Evolutionary conservation across 805 yeast species (phyloP).

Genomic region (Candida alai): DNA sequence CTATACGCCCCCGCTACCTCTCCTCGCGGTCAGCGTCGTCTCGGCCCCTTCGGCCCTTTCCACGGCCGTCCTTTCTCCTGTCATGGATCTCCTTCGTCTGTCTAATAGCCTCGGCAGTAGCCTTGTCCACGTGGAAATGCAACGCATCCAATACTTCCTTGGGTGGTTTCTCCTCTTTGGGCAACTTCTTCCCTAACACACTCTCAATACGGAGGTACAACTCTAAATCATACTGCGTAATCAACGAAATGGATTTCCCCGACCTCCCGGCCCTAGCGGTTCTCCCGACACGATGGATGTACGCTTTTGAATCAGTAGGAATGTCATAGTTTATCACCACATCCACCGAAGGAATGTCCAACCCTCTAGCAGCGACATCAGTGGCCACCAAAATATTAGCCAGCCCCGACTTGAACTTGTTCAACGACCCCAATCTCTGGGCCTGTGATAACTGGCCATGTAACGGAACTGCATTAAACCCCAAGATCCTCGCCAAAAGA

Average conservation of each 20-base stretch:
- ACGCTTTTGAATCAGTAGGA: slow-evolving; percentile 81
- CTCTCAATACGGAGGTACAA: slow-evolving; percentile 83
- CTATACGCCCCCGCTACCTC: slow-evolving; percentile 15
- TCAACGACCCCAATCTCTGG: slow-evolving; percentile 77
- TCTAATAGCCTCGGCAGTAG: slow-evolving; percentile 83
- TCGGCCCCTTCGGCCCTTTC: slow-evolving; percentile 14
- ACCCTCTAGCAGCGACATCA: slow-evolving; percentile 86
- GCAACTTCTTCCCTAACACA: slow-evolving; percentile 77
- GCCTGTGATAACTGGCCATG: slow-evolving; percentile 90
- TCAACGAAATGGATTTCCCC: slow-evolving; percentile 81
- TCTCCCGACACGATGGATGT: slow-evolving; percentile 88
- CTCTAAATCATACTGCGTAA: slow-evolving; percentile 93
- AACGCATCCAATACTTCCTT: slow-evolving; percentile 72
- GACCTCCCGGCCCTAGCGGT: slow-evolving; percentile 93
- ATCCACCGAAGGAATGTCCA: slow-evolving; percentile 79
- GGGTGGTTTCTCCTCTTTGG: slow-evolving; percentile 73
- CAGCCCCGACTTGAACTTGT: slow-evolving; percentile 71
- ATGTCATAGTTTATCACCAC: slow-evolving; percentile 74
- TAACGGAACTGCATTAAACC: slow-evolving; percentile 86
- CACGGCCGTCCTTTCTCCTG: slow-evolving; percentile 25
- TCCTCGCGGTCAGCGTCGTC: slow-evolving; percentile 38
- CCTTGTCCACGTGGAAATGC: slow-evolving; percentile 86
- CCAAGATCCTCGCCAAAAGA: slow-evolving; percentile 70
- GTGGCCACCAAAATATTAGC: slow-evolving; percentile 73
- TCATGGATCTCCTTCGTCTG: slow-evolving; percentile 67